phyloP scores from a whole-genome alignment of 352 stramenopile genomes.

The Globisporangium parvum region DNA sequence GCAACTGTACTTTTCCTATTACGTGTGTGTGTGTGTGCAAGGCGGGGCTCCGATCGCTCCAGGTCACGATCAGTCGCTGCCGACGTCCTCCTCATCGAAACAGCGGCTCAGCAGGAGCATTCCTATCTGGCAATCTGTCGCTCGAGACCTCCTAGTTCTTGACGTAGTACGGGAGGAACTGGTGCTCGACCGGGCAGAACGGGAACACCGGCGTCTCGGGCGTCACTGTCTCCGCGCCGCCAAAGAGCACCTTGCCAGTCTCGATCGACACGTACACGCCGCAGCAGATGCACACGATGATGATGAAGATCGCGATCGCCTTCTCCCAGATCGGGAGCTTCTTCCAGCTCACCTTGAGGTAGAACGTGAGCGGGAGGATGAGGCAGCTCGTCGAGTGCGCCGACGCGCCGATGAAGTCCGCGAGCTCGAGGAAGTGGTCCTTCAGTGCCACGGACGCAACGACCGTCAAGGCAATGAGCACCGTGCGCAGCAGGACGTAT shows the following conservation, averaged over 20 bases:
- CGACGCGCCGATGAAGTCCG: constrained; percentile 22
- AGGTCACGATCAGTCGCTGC: too few species aligned
- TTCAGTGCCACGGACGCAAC: too few species aligned
- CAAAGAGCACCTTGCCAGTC: constrained; percentile 17
- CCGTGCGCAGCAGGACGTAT: too few species aligned
- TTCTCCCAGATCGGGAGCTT: constrained; percentile 21
- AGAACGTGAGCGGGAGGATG: constrained; percentile 27
- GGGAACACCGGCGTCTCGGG: constrained; percentile 16
- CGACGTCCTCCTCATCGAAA: too few species aligned
- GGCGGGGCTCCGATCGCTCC: too few species aligned
- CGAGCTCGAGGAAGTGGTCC: too few species aligned
- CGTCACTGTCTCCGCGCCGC: neutral
- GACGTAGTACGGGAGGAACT: constrained; percentile 16
- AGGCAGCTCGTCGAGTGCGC: constrained; percentile 21
- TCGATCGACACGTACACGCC: constrained; percentile 20
- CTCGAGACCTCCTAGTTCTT: neutral
- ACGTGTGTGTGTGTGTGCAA: too few species aligned
- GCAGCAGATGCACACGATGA: constrained; percentile 18
- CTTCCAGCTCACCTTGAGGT: constrained; percentile 24
- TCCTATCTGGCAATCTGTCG: too few species aligned
- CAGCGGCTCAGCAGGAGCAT: too few species aligned
- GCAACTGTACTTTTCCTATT: too few species aligned
- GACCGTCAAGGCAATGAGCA: too few species aligned
- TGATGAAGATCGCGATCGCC: constrained; percentile 12
- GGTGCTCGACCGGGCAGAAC: constrained; percentile 12